Percentiles rank a stretch among this genome's conserved stretches.
Conservation (phyloP, 2,329 filamentous ascomycete genomes). For the Xylaria multiplex region DNA sequence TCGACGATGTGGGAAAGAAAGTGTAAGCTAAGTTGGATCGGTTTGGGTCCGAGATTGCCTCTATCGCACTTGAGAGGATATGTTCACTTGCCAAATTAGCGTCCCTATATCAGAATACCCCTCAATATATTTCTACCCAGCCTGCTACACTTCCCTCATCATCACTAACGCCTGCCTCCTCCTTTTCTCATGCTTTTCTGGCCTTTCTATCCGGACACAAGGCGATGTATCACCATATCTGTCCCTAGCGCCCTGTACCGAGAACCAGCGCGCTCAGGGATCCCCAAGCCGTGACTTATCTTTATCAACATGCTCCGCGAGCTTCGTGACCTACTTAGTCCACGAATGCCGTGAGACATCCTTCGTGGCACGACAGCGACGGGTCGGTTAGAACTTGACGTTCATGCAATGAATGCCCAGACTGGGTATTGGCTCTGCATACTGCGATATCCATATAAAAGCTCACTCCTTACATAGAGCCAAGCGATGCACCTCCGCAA, state of each 20-base stretch:
- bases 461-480: slow-evolving; percentile 39
- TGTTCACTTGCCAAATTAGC: slow-evolving; percentile 29
- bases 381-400: slow-evolving; percentile 43
- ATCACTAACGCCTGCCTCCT: slow-evolving; percentile 2
- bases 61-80: slow-evolving; percentile 17
- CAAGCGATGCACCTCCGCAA: slow-evolving; percentile 42
- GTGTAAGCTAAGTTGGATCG: slow-evolving; percentile 34
- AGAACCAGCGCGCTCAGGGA: slow-evolving; percentile 40
- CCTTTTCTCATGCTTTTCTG: slow-evolving; percentile 23
- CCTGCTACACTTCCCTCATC: slow-evolving; percentile 8
- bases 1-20: slow-evolving; percentile 12
- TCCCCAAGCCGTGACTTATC: slow-evolving; percentile 42
- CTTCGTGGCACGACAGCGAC: slow-evolving; percentile 35
- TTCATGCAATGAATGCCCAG: slow-evolving; percentile 29
- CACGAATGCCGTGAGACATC: slow-evolving; percentile 41
- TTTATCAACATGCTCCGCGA: slow-evolving; percentile 43
- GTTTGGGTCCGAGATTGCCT: slow-evolving; percentile 25
- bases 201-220: slow-evolving; percentile 42
- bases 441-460: not conserved
- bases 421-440: slow-evolving; percentile 11
- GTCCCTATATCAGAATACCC: slow-evolving; percentile 29
- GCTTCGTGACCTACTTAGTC: slow-evolving; percentile 41
- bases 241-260: slow-evolving; percentile 39
- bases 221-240: slow-evolving; percentile 41
- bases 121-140: slow-evolving; percentile 26